Evolutionary conservation across 2,329 filamentous ascomycete genomes (phyloP).

Genomic region (Taxawa tesnikishii): DNA sequence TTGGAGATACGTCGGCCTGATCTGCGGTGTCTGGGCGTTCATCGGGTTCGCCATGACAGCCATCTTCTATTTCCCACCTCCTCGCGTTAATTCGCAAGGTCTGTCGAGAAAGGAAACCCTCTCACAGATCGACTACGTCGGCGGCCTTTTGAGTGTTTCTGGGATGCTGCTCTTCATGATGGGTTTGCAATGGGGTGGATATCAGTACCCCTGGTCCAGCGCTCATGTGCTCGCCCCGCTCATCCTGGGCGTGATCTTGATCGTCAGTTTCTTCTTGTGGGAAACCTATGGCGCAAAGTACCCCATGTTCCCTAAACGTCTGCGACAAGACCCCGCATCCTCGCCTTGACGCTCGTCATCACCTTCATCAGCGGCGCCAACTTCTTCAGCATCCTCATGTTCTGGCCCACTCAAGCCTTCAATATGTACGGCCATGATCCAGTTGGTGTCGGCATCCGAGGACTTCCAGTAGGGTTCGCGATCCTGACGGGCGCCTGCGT

Average conservation of each 20-base stretch:
- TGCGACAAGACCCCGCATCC: constrained; percentile 20
- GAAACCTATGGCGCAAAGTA: constrained; percentile 17
- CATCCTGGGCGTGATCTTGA: constrained; percentile 17
- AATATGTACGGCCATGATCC: constrained; percentile 56
- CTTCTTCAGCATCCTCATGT: constrained; percentile 33
- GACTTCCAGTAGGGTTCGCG: constrained; percentile 51
- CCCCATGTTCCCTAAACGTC: constrained; percentile 21
- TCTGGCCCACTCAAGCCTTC: constrained; percentile 54
- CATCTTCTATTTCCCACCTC: constrained; percentile 43
- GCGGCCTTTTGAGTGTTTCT: constrained; percentile 36
- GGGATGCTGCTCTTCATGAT: constrained; percentile 41
- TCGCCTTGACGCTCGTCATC: constrained; percentile 24
- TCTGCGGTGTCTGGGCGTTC: constrained; percentile 40
- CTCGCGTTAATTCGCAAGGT: constrained; percentile 28
- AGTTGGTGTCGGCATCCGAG: constrained; percentile 50
- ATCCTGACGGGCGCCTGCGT: constrained; percentile 51
- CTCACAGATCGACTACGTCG: constrained; percentile 36
- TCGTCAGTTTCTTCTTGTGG: constrained; percentile 21
- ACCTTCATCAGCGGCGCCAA: constrained; percentile 27
- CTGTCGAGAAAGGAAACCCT: constrained; percentile 30
- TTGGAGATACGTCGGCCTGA: constrained; percentile 44
- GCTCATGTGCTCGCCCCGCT: constrained; percentile 21
- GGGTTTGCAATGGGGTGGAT: constrained; percentile 20
- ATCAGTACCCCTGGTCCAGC: constrained; percentile 19
- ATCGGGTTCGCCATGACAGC: constrained; percentile 39